Evolutionary conservation across 495 filamentous ascomycete genomes (phyloP).

Genomic region (Thermochaetoides thermophila): DNA sequence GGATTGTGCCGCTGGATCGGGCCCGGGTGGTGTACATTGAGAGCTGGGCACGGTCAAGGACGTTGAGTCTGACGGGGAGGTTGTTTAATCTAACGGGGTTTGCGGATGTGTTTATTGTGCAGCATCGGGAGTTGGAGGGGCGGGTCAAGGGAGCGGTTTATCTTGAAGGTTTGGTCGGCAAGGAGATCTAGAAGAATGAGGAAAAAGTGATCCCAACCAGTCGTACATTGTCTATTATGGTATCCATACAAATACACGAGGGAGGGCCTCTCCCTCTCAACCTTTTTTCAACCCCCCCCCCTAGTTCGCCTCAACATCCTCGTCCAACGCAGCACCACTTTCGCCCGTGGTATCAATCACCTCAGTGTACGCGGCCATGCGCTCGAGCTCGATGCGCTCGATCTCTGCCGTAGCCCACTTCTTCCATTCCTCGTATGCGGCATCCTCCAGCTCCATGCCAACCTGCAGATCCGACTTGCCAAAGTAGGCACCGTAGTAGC

Average conservation of each 20-base stretch:
- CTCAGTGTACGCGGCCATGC: conserved; percentile 31
- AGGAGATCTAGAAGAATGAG: too few relatives aligned
- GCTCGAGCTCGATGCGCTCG: conserved; percentile 26
- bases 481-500: conserved; percentile 72
- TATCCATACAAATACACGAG: too few relatives aligned
- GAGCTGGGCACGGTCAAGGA: conserved; percentile 72
- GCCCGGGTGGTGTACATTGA: conserved; percentile 70
- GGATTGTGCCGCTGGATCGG: conserved; percentile 22
- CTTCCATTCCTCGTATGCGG: conserved; percentile 67
- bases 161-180: too few relatives aligned
- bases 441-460: conserved; percentile 70
- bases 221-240: too few relatives aligned
- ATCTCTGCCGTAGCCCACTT: conserved; percentile 49
- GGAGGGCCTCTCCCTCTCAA: too few relatives aligned
- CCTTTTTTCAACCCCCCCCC: too few relatives aligned
- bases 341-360: conserved; percentile 10
- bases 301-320: conserved; percentile 3
- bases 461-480: conserved; percentile 57
- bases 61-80: conserved; percentile 66
- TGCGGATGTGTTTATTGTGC: conserved; percentile 30
- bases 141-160: conserved; percentile 2
- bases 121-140: conserved; percentile 18
- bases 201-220: too few relatives aligned
- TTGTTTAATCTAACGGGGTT: conserved; percentile 36
- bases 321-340: background rate